Evolutionary conservation across 495 filamentous ascomycete genomes (phyloP).

Genomic region (Hypoxylon lienhwacheense): DNA sequence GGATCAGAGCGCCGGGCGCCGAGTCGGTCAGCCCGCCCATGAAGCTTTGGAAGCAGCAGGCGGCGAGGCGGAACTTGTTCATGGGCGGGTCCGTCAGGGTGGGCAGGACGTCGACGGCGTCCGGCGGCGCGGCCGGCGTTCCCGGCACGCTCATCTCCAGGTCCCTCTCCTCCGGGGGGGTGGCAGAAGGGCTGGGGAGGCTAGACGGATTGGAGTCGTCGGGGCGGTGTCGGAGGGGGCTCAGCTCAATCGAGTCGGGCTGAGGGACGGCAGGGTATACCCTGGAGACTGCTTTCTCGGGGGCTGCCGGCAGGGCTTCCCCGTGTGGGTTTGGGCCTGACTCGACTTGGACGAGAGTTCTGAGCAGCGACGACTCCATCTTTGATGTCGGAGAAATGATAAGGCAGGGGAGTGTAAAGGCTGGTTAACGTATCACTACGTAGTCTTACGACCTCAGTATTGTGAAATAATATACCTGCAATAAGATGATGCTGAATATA

Average conservation of each 20-base stretch:
- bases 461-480: background rate
- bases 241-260: conserved; percentile 41
- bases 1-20: conserved; percentile 72
- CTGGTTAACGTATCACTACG: conserved; percentile 5
- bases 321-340: conserved; percentile 22
- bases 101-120: conserved; percentile 50
- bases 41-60: conserved; percentile 57
- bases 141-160: conserved; percentile 57
- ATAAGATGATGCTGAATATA: conserved; percentile 11
- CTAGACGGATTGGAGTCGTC: conserved; percentile 28
- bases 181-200: conserved; percentile 34
- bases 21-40: conserved; percentile 63
- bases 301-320: conserved; percentile 34
- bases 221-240: conserved; percentile 21
- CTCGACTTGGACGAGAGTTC: conserved; percentile 38
- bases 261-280: conserved; percentile 46
- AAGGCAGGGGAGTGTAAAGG: background rate
- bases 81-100: conserved; percentile 57
- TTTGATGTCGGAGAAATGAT: conserved; percentile 1
- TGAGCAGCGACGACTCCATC: conserved; percentile 35
- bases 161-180: conserved; percentile 51
- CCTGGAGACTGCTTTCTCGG: conserved; percentile 41
- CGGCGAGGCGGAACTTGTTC: conserved; percentile 52
- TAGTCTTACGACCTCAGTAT: background rate
- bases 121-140: conserved; percentile 41